These are phyloP conservation scores for Ocimum tenuiflorum DNA, from an alignment of 257 asterid genomes.

Conservation along the genomic window DNA sequence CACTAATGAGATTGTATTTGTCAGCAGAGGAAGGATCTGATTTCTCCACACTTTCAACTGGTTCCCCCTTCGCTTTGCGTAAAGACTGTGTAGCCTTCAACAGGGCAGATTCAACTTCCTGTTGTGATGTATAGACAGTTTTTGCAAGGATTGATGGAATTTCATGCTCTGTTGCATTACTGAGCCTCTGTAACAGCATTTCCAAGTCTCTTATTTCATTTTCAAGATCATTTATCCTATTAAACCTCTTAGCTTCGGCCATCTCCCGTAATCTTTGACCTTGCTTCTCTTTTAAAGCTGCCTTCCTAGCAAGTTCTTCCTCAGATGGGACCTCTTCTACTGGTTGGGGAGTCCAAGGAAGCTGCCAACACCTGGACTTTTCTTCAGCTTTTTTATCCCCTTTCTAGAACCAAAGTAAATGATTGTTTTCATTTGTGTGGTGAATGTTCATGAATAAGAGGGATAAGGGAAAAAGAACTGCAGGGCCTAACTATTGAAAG, in stretches of 20 bases:
- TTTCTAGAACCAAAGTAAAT: conserved; percentile 37
- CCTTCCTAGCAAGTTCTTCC: conserved; percentile 98
- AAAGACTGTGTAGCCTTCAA: conserved; percentile 67
- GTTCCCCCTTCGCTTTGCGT: conserved; percentile 93
- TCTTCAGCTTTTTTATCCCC: conserved; percentile 83
- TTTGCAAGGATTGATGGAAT: conserved; percentile 51
- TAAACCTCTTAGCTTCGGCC: conserved; percentile 94
- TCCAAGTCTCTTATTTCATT: conserved; percentile 78
- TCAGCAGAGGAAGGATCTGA: conserved; percentile 53
- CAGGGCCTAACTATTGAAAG: conserved; percentile 2
- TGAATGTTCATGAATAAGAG: conserved; percentile 17
- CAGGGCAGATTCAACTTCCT: conserved; percentile 69
- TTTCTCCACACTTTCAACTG: conserved; percentile 64
- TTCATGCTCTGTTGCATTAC: conserved; percentile 46
- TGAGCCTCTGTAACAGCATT: conserved; percentile 60
- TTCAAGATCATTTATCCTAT: conserved; percentile 86
- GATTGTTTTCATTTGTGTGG: not conserved
- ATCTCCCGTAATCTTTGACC: conserved; percentile 93
- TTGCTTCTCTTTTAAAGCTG: conserved; percentile 93
- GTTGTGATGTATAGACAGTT: conserved; percentile 53
- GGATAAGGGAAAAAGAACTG: not conserved
- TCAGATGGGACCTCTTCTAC: conserved; percentile 89
- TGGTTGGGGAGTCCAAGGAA: conserved; percentile 89
- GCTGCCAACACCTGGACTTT: conserved; percentile 86
- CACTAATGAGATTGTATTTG: conserved; percentile 60